Base-by-base conservation (phyloP, 306 rosid species). In the Hippophae rhamnoides region DNA sequence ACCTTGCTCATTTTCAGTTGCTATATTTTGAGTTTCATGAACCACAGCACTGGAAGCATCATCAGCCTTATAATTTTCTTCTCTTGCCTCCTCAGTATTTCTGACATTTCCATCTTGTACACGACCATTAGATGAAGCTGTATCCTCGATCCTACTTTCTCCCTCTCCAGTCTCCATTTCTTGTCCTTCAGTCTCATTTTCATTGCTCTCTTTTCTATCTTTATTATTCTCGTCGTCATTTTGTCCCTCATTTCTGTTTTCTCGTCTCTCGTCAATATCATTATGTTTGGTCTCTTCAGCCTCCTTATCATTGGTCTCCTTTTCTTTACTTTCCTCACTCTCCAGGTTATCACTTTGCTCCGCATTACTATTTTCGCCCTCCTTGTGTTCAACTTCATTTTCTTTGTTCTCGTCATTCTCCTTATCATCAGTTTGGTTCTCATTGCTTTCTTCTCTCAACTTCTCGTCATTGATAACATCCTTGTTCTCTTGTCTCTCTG, bases 41-140 rank as follows among this genome's bases (percentile, higher is more conserved):
- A 56, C 86, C 13, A 90, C 90, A 51, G 84, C 92, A 72, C 90
- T 87, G 44, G 96, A 78, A 62, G 96, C 95, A 63, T 85, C 81
- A 66, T 92, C 96, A 51, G 77, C 95, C 44, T 83, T 69, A 81
- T 87, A 85, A 38, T 80, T 53, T 60, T 82, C 86, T 79, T 85
- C 95, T 72, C 93, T 79, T n/a, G 81, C 70, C 64, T 78, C 81
- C 52, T 76, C 86, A 26, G 61, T 74, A 42, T 60, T 79, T 55
- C 43, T 69, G 27, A 65, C 84, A 45, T 53, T 71, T 56, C 84
- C 89, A 66, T 82, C 88, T 63, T 69, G 89, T 66, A 74, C 81
- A 68, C 47, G 79, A 55, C 70, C 70, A 38, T 81, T 81, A 41
- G 82, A 74, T 62, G 80, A 78, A 68, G 61, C 63, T 47, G 69